Evolutionary conservation across 2,329 filamentous ascomycete genomes (phyloP), one percentile per base, ranked within the genome.

Genomic region (Monilinia polystroma): DNA sequence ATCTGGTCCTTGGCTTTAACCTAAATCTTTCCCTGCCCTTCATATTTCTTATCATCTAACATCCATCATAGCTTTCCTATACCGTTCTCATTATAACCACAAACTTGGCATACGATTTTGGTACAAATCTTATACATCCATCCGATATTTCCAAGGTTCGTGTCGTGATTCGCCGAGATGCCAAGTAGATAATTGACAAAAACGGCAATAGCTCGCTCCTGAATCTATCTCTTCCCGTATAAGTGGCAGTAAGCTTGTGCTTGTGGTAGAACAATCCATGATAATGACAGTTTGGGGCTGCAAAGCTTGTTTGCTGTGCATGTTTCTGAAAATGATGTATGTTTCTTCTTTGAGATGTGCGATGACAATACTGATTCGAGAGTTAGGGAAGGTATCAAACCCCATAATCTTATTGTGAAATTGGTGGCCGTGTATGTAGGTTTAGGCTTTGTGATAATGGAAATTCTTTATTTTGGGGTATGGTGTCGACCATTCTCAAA

Each of bases 261-360:
- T 88, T 49, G 82, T 87, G 11, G 83, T 85, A 3, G 86, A 89
- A 70, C 80, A 88, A 75, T 82, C 83, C 72, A 89, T 90, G 78
- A 78, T 88, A 23, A 78, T 86, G 63, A 81, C 83, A 12, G 83
- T 84, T 41, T 87, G 84, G 82, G 75, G 79, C 0, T 79, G 86
- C 70, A 88, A 88, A 73, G 75, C 78, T 11, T 87, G 85, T 71
- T 78, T 88, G 69, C 73, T 88, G 45, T 76, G 86, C 68, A 81
- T 87, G 79, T 87, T 85, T 70, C 78, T 81, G 70, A 83, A 84
- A 55, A 77, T 87, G 68, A 85, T 83, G 78, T 79, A 41, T 5
- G 58, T 43, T 16, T 49, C 20, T 11, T 32, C 16, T 26, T 54
- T 12, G 26, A 29, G 1, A 12, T 23, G 14, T n/a, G 16, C 18